phyloP scores from a whole-genome alignment of 768 basidiomycete genomes.

The Boletus vinaceobasis region DNA sequence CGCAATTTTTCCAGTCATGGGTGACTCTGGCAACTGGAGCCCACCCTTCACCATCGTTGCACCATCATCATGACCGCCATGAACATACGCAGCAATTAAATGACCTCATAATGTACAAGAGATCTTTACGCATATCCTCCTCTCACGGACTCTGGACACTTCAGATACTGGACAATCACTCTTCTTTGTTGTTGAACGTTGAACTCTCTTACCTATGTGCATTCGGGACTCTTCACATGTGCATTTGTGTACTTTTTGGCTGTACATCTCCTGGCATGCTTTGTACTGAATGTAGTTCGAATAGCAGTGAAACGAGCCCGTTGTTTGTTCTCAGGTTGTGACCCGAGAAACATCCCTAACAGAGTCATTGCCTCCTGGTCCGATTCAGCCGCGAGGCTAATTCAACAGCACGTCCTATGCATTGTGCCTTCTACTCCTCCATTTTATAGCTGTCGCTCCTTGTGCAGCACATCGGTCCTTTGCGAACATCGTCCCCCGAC shows the following conservation, averaged over 20 bases:
- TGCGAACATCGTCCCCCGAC: too few species aligned
- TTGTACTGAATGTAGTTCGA: constrained; percentile 10
- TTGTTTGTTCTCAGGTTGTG: neutral
- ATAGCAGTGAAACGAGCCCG: neutral
- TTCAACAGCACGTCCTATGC: neutral
- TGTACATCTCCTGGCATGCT: constrained; percentile 2
- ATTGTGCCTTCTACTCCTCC: neutral
- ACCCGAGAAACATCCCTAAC: too few species aligned
- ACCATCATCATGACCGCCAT: constrained; percentile 16
- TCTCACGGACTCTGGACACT: constrained; percentile 12
- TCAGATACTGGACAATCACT: constrained; percentile 8
- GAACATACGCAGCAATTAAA: constrained; percentile 6
- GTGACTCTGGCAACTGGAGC: constrained; percentile 53
- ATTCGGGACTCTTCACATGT: neutral
- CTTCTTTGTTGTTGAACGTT: neutral
- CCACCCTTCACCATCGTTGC: constrained; percentile 40
- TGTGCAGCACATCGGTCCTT: constrained; percentile 4
- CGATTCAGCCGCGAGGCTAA: neutral
- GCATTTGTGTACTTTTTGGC: constrained; percentile 2
- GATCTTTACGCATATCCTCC: neutral
- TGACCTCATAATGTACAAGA: constrained; percentile 14
- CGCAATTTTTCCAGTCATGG: constrained; percentile 38
- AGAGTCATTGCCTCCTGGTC: neutral
- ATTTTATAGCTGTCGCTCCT: constrained; percentile 15
- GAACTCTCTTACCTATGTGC: neutral